Percentiles rank a stretch among this genome's conserved stretches.
Conservation (phyloP, 768 basidiomycete species). For the Russula sp. region DNA sequence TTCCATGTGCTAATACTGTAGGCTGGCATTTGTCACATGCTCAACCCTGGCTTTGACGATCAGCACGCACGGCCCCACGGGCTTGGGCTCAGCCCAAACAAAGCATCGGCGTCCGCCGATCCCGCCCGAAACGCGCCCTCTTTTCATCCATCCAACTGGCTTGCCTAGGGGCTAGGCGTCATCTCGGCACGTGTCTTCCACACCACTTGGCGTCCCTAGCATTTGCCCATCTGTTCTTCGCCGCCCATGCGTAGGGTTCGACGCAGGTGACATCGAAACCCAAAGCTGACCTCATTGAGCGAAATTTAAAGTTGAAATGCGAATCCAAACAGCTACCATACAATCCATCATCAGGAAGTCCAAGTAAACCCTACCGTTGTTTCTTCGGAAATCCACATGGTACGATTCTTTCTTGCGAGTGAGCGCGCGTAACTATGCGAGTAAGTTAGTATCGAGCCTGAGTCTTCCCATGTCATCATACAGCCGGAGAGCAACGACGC, state of each 20-base stretch:
- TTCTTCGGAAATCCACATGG: slow-evolving; percentile 1
- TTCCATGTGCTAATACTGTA: neutral
- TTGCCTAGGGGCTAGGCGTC: neutral
- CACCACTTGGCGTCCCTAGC: neutral
- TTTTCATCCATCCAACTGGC: neutral
- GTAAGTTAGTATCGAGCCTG: no score
- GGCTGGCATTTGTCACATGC: neutral
- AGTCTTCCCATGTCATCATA: neutral
- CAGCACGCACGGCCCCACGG: neutral
- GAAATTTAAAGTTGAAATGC: neutral
- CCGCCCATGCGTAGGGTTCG: slow-evolving; percentile 4
- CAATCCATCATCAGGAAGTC: neutral
- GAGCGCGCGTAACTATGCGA: slow-evolving; percentile 10
- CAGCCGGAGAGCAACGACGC: neutral
- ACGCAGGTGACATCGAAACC: neutral
- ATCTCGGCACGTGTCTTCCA: neutral
- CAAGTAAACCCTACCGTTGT: neutral
- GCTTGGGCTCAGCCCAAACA: neutral
- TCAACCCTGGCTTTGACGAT: no score
- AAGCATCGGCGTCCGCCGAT: neutral
- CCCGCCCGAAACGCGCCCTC: slow-evolving; percentile 1
- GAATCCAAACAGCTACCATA: neutral
- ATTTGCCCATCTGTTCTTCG: neutral
- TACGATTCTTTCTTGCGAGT: neutral
- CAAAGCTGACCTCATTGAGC: neutral